Base-by-base conservation (phyloP, 495 filamentous ascomycete species). In the Choiromyces venosus region DNA sequence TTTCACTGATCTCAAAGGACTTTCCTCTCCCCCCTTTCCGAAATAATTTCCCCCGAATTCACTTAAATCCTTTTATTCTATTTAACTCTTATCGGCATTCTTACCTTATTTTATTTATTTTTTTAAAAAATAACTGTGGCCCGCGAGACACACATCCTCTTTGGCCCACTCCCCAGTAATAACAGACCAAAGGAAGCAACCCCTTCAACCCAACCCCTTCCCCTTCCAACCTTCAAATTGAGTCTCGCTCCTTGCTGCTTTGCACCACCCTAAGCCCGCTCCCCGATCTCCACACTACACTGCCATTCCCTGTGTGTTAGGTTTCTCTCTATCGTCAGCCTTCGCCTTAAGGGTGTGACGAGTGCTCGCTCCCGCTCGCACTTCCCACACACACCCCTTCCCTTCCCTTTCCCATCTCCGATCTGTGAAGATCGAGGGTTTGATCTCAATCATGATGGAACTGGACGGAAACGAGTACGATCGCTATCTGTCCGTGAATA, bases 401-500 rank as follows among this genome's bases (percentile, higher is more conserved):
- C 69, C 74, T 66, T 72, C 52, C 33, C 75, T 69, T 44, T 73
- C 56, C 65, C 66, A 69, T 68, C 72, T 76, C 75, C 75, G 75
- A 77, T 77, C 75, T 77, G 69, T 76, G 46, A 52, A 72, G 75
- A 77, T 77, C 75, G 75, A 70, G 52, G 52, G 68, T 66, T 76
- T 77, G 74, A 77, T 77, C 75, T 74, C 39, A 74, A 77, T 73
- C 66, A 76, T 77, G 75, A 77, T 77, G 75, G 75, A 77, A 73
- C 46, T 77, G 74, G 75, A 77, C 76, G 73, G 73, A 64, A 68
- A 68, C 67, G 75, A 77, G 56, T 70, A 76, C 66, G 75, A 77
- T 69, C 75, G 74, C 66, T 77, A 77, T 69, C 74, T 76, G 35
- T 68, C 69, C 42, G 69, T 66, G 37, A 77, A 76, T 69, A 66